phyloP scores from a whole-genome alignment of 140 eudicot species.

The Bidens hawaiensis region DNA sequence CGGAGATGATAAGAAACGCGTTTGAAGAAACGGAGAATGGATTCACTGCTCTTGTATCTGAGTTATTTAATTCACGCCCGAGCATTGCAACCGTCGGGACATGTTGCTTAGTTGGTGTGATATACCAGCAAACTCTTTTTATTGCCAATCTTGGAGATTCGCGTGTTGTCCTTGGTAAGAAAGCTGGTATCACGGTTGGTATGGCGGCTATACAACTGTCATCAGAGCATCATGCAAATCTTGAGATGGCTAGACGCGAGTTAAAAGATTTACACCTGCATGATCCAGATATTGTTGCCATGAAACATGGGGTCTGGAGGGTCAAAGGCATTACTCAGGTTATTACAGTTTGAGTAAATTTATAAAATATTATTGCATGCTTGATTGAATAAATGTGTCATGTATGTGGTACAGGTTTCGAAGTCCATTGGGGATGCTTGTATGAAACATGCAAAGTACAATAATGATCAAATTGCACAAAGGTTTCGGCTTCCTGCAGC shows the following conservation, averaged over 20 bases:
- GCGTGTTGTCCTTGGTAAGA: constrained; percentile 74
- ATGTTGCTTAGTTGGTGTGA: constrained; percentile 72
- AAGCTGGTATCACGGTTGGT: constrained; percentile 45
- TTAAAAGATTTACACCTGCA: constrained; percentile 56
- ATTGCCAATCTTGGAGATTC: constrained; percentile 90
- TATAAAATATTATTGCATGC: neutral
- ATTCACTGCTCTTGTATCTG: constrained; percentile 50
- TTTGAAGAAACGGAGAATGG: constrained; percentile 65
- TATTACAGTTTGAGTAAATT: too few relatives aligned
- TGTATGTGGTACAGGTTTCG: constrained; percentile 45
- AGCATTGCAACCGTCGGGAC: constrained; percentile 78
- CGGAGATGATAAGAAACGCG: constrained; percentile 58
- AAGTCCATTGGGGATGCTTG: constrained; percentile 76
- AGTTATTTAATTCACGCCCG: constrained; percentile 52
- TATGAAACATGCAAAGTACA: constrained; percentile 55
- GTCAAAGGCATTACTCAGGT: constrained; percentile 97
- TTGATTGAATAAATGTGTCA: neutral
- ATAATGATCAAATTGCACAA: constrained; percentile 47
- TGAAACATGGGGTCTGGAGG: constrained; percentile 87
- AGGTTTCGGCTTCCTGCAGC: constrained; percentile 62
- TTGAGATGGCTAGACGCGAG: constrained; percentile 65
- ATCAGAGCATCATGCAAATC: constrained; percentile 61
- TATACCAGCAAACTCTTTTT: constrained; percentile 33
- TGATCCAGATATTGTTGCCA: constrained; percentile 69
- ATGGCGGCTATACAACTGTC: constrained; percentile 45